Conservation (phyloP, 208 protist species). For the Blastocrithidia nonstop region DNA sequence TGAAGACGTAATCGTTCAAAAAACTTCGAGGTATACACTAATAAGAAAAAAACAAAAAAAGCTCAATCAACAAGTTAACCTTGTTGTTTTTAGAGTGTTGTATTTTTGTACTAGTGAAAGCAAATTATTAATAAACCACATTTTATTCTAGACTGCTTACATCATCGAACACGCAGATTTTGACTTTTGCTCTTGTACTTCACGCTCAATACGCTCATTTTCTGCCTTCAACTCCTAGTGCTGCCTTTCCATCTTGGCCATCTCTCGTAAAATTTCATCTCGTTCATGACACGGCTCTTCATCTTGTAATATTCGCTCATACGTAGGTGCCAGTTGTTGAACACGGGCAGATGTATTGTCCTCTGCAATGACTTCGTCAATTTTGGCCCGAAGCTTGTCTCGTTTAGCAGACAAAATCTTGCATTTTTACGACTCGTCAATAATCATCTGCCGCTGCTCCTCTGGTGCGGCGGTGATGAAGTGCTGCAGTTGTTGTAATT, state of each 20-base stretch:
- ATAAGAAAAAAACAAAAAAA: background rate
- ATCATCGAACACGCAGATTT: constrained; percentile 43
- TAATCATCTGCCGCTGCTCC: constrained; percentile 21
- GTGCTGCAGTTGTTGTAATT: constrained; percentile 21
- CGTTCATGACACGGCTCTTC: constrained; percentile 23
- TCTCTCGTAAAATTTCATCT: no score
- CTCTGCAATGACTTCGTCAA: constrained; percentile 4
- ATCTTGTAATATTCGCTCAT: constrained; percentile 16
- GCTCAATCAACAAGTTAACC: background rate
- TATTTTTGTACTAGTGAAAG: no score
- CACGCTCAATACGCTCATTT: no score
- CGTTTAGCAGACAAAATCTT: constrained; percentile 9
- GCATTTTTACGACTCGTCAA: constrained; percentile 10
- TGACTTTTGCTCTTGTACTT: constrained; percentile 24
- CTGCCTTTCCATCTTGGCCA: constrained; percentile 25
- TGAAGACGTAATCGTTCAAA: no score
- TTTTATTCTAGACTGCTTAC: constrained; percentile 19
- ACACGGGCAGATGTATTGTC: constrained; percentile 11
- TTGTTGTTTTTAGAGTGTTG: no score
- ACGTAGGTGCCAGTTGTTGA: constrained; percentile 17
- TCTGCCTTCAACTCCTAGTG: constrained; percentile 23
- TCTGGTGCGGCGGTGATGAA: constrained; percentile 42
- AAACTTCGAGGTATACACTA: constrained; percentile 4
- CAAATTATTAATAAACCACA: no score
- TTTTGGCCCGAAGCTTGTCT: constrained; percentile 13